phyloP scores from a whole-genome alignment of 371 early-diverging fungal genomes.

The Saksenaea oblongispora region DNA sequence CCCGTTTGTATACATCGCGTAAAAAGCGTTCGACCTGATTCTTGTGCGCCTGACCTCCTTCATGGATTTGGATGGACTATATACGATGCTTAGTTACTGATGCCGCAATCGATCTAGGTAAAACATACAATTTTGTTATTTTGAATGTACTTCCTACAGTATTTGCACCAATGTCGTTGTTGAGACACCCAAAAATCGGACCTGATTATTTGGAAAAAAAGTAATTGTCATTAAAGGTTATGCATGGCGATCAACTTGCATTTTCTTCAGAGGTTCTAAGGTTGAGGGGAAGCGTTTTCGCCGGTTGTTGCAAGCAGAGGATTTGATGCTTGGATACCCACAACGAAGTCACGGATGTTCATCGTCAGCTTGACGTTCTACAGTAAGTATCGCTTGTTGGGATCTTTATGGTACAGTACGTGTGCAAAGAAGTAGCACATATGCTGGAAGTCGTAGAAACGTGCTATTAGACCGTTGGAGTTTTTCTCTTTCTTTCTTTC shows the following conservation, averaged over 20 bases:
- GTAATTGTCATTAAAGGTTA: neutral
- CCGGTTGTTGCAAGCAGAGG: too few relatives aligned
- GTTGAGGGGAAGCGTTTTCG: too few relatives aligned
- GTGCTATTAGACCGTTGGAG: too few relatives aligned
- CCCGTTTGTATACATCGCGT: constrained; percentile 63
- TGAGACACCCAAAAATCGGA: constrained; percentile 79
- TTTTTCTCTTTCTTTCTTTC: too few relatives aligned
- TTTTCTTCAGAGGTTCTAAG: too few relatives aligned
- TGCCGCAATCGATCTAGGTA: neutral
- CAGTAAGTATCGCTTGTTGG: too few relatives aligned
- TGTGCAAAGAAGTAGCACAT: too few relatives aligned
- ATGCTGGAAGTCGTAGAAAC: too few relatives aligned
- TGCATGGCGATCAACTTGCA: neutral
- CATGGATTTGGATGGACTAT: constrained; percentile 69
- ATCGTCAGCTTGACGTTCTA: too few relatives aligned
- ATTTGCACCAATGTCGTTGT: constrained; percentile 72
- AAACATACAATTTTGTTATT: constrained; percentile 74
- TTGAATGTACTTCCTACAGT: constrained; percentile 72
- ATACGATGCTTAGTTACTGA: neutral
- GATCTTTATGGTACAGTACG: too few relatives aligned
- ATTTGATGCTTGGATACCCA: too few relatives aligned
- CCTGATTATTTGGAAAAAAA: constrained; percentile 46
- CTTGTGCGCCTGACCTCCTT: constrained; percentile 70
- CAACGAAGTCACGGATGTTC: too few relatives aligned
- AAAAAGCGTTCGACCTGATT: constrained; percentile 68